These are phyloP conservation scores for Arabidopsis lyrata DNA, from an alignment of 441 rosid genomes.

Conservation along the genomic window DNA sequence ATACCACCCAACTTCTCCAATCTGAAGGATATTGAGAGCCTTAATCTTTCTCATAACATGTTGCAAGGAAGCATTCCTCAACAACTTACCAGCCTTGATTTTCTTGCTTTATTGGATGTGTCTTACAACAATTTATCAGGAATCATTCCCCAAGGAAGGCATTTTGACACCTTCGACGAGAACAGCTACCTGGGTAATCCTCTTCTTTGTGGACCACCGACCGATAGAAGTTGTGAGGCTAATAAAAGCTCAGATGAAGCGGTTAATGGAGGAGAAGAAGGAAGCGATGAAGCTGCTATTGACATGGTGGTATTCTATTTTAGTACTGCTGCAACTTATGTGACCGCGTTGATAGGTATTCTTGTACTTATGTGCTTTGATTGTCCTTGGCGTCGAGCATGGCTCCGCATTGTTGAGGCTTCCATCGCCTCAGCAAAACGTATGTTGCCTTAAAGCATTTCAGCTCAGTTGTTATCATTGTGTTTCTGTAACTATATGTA, in stretches of 20 bases:
- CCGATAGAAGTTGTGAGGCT: background rate
- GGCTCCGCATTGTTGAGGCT: background rate
- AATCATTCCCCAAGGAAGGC: conserved; percentile 8
- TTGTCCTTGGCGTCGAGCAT: conserved; percentile 5
- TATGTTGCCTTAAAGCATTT: background rate
- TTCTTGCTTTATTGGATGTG: conserved; percentile 13
- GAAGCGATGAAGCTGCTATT: background rate
- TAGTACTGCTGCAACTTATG: background rate
- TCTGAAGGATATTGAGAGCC: background rate
- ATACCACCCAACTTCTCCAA: background rate
- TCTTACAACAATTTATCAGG: conserved; percentile 39
- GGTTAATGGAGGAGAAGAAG: background rate
- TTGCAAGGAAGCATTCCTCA: conserved; percentile 22
- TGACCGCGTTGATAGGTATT: background rate
- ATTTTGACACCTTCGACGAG: conserved; percentile 31
- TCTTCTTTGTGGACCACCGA: conserved; percentile 1
- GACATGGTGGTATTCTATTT: background rate
- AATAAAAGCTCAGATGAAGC: background rate
- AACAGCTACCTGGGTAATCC: conserved; percentile 25
- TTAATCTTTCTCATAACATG: background rate
- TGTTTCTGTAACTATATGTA: background rate
- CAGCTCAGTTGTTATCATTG: background rate
- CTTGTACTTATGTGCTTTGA: background rate
- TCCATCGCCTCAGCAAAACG: background rate
- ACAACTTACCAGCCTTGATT: conserved; percentile 7